Percentiles rank a stretch among this genome's conserved stretches.
These are phyloP conservation scores for Gaultheria prostrata DNA, from an alignment of 148 eudicot genomes.

Conservation along the genomic window DNA sequence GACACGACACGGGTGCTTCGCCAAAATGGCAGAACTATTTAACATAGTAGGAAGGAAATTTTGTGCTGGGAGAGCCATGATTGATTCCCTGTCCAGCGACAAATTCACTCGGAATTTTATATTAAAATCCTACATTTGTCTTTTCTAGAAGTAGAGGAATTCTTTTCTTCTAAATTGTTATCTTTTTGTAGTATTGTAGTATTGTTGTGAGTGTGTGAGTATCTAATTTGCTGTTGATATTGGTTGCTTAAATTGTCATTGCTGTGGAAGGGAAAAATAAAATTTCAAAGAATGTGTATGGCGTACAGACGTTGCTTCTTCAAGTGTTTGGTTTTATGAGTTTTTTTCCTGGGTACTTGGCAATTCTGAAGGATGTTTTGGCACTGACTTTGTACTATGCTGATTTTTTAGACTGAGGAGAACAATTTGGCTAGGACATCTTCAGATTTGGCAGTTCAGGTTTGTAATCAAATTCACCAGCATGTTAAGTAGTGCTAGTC, in stretches of 20 bases:
- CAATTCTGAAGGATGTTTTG: background rate
- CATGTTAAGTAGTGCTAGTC: background rate
- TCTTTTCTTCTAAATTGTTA: background rate
- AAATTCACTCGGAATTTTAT: background rate
- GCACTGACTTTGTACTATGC: background rate
- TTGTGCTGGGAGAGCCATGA: slow-evolving; percentile 1
- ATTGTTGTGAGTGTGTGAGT: no score
- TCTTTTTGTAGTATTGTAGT: background rate
- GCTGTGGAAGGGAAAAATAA: background rate
- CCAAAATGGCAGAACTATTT: background rate
- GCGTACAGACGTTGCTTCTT: background rate
- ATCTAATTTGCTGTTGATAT: background rate
- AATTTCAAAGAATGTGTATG: background rate
- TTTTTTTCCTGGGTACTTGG: background rate
- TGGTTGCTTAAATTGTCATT: background rate
- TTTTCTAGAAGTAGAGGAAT: background rate
- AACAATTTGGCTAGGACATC: slow-evolving; percentile 29
- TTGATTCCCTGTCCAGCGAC: background rate
- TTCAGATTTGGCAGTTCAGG: slow-evolving; percentile 46
- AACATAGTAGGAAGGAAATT: background rate
- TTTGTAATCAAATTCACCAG: slow-evolving; percentile 9
- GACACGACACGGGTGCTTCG: background rate
- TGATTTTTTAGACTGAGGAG: slow-evolving; percentile 34
- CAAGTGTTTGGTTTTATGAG: background rate
- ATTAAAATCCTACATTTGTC: background rate